These are phyloP conservation scores for Phlyctochytrium arcticum DNA, from an alignment of 192 early-diverging fungal species.

Conservation along the genomic window DNA sequence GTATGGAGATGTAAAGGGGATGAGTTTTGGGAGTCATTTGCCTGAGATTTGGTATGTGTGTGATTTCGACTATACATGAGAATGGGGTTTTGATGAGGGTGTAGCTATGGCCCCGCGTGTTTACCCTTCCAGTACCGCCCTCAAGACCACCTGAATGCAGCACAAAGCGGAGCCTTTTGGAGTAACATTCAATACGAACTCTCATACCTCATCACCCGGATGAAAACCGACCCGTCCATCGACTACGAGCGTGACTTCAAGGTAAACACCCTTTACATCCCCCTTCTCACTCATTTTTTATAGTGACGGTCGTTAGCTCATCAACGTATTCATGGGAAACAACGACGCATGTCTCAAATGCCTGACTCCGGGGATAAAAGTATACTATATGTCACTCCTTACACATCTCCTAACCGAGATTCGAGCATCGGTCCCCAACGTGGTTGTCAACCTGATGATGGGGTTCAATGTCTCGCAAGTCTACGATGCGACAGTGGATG, in stretches of 20 bases:
- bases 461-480: constrained; percentile 38
- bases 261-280: constrained; percentile 1
- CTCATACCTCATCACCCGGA: constrained; percentile 34
- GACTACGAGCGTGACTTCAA: constrained; percentile 43
- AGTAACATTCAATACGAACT: constrained; percentile 43
- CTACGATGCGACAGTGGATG: constrained; percentile 28
- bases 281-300: neutral
- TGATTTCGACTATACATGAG: neutral
- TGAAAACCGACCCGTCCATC: constrained; percentile 25
- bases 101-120: constrained; percentile 32
- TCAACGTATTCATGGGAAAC: constrained; percentile 54
- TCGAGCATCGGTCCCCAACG: constrained; percentile 31
- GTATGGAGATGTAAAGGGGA: constrained; percentile 36
- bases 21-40: constrained; percentile 39
- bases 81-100: no score
- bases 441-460: constrained; percentile 44
- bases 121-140: constrained; percentile 30
- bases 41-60: constrained; percentile 48
- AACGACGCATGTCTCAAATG: constrained; percentile 54
- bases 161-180: constrained; percentile 50
- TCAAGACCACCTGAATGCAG: constrained; percentile 44
- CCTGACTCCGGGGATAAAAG: constrained; percentile 7
- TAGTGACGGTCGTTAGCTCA: constrained; percentile 24
- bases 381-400: constrained; percentile 19
- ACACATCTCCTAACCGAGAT: constrained; percentile 6